Conservation (phyloP, 202 grass and related monocot genomes). For the Cymbopogon flexuosus region DNA sequence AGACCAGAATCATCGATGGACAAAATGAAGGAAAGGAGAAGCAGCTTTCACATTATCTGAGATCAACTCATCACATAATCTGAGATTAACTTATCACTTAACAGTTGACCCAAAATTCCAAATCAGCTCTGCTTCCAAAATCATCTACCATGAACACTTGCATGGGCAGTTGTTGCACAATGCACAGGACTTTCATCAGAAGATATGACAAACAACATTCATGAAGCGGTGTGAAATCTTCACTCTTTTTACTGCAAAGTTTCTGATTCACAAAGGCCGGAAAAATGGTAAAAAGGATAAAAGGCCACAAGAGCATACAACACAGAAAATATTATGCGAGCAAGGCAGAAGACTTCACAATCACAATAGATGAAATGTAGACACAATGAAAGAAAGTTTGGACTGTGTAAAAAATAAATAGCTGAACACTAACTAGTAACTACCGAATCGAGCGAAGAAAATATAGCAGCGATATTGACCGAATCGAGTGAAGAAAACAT, state of each 20-base stretch:
- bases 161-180: background rate
- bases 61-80: background rate
- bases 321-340: background rate
- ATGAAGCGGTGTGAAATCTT: background rate
- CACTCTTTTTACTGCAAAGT: background rate
- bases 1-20: background rate
- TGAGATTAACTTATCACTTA: slow-evolving; percentile 3
- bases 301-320: slow-evolving; percentile 8
- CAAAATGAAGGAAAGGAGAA: slow-evolving; percentile 10
- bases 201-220: slow-evolving; percentile 10
- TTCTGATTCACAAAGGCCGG: slow-evolving; percentile 1
- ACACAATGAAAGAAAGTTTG: background rate
- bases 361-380: background rate
- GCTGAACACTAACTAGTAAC: too few relatives aligned
- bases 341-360: slow-evolving; percentile 3
- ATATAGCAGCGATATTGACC: too few relatives aligned
- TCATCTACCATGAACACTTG: background rate
- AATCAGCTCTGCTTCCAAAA: background rate
- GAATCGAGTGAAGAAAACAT: slow-evolving; percentile 23
- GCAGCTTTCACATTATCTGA: background rate
- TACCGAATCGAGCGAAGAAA: slow-evolving; percentile 3
- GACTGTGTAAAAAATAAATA: too few relatives aligned
- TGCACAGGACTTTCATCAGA: background rate
- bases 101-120: background rate
- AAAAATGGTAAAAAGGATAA: slow-evolving; percentile 7